Evolutionary conservation across 768 basidiomycete species (phyloP).

Genomic region (Strobilomyces echinocephalus): DNA sequence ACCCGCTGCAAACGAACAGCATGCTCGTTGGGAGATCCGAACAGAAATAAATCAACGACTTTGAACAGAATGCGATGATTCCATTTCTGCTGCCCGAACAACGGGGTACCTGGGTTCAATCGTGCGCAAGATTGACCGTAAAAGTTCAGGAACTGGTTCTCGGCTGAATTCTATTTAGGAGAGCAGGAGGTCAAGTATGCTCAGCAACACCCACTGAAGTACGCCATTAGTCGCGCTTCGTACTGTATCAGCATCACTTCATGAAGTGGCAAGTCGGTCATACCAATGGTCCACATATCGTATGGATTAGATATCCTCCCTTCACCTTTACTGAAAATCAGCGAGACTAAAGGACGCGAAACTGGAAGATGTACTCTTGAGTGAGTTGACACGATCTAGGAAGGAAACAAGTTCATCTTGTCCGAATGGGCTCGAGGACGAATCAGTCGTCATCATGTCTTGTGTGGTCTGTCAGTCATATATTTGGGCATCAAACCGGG

Average conservation of each 20-base stretch:
- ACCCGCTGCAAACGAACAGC: conserved; percentile 11
- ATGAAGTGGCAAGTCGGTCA: not conserved
- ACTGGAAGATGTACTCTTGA: no score
- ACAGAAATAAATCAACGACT: not conserved
- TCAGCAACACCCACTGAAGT: conserved; percentile 6
- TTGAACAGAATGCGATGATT: not conserved
- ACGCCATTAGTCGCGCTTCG: conserved; percentile 11
- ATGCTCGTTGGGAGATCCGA: conserved; percentile 5
- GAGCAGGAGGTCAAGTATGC: not conserved
- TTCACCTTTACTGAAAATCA: conserved; percentile 1
- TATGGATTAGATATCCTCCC: not conserved
- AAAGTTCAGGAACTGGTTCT: conserved; percentile 14
- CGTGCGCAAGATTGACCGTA: conserved; percentile 10
- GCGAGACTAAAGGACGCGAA: not conserved
- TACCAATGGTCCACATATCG: conserved; percentile 14
- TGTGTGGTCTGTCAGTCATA: not conserved
- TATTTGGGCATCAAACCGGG: not conserved
- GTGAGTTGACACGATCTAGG: conserved; percentile 9
- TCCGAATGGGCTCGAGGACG: conserved; percentile 3
- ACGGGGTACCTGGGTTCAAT: conserved; percentile 7
- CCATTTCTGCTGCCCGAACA: conserved; percentile 9
- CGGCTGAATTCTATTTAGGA: not conserved
- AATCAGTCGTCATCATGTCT: conserved; percentile 17
- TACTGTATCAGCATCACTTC: not conserved
- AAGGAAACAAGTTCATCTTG: conserved; percentile 8